Percentiles rank a stretch among this genome's conserved stretches.
These are phyloP conservation scores for Capsicum chinense DNA, from an alignment of 257 asterid species.

Conservation along the genomic window DNA sequence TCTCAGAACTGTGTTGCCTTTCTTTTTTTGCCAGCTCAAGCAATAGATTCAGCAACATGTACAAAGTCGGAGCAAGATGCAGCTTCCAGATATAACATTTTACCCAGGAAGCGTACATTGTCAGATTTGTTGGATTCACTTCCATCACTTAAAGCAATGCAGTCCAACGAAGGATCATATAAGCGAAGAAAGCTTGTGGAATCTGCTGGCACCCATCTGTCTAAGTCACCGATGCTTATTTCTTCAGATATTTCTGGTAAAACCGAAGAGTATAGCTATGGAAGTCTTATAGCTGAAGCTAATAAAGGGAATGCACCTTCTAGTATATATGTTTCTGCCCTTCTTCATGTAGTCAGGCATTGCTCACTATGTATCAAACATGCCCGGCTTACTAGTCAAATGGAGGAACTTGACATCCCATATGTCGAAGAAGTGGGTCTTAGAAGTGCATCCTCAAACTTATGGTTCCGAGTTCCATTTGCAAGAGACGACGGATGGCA, in stretches of 20 bases:
- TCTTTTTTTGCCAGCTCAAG: constrained; percentile 49
- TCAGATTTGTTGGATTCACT: constrained; percentile 71
- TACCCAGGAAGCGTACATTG: constrained; percentile 69
- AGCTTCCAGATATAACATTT: constrained; percentile 48
- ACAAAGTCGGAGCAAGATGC: constrained; percentile 51
- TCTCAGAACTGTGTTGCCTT: constrained; percentile 12
- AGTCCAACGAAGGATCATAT: constrained; percentile 47
- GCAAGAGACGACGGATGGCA: constrained; percentile 87
- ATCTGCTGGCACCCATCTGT: constrained; percentile 44
- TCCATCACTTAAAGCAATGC: constrained; percentile 69
- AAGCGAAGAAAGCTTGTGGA: constrained; percentile 73
- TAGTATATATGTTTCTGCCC: constrained; percentile 73
- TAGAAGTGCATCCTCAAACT: constrained; percentile 83
- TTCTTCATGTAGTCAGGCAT: constrained; percentile 90
- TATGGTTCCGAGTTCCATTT: constrained; percentile 96
- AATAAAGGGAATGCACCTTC: constrained; percentile 87
- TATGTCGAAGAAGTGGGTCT: constrained; percentile 95
- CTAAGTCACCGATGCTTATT: constrained; percentile 47
- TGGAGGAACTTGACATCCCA: constrained; percentile 92
- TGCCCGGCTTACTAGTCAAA: constrained; percentile 94
- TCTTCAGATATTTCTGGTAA: constrained; percentile 54
- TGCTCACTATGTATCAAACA: constrained; percentile 95
- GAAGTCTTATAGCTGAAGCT: constrained; percentile 81
- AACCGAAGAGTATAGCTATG: constrained; percentile 63
- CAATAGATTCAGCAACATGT: constrained; percentile 54